phyloP scores from a whole-genome alignment of 1,139 yeast species.

The Blastobotrys buckinghamii region DNA sequence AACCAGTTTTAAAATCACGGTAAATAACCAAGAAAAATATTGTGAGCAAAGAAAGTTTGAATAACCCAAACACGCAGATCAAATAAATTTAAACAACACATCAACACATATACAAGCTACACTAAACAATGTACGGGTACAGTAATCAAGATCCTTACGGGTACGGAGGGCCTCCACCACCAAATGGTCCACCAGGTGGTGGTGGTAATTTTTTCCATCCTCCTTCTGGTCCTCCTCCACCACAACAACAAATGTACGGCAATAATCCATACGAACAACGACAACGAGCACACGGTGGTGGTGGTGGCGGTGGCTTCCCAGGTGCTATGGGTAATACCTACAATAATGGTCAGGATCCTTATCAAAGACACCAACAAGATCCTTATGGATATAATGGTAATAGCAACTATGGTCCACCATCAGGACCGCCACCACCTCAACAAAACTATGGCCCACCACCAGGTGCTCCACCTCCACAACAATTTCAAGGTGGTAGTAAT shows the following conservation, averaged over 20 bases:
- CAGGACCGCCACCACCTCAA: constrained; percentile 23
- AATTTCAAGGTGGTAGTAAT: constrained; percentile 8
- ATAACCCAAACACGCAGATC: no score
- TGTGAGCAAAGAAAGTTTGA: no score
- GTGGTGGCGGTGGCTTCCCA: constrained; percentile 23
- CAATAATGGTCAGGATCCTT: constrained; percentile 23
- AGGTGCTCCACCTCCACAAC: constrained; percentile 13
- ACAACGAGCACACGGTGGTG: neutral
- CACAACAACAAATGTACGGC: constrained; percentile 7
- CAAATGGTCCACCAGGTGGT: neutral
- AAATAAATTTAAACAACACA: no score
- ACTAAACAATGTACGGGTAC: constrained; percentile 1
- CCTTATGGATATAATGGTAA: constrained; percentile 7
- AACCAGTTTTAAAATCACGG: no score
- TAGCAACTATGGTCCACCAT: constrained; percentile 17
- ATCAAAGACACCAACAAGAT: constrained; percentile 9
- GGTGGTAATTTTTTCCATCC: neutral
- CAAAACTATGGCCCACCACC: constrained; percentile 22
- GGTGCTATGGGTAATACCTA: constrained; percentile 26
- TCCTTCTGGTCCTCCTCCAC: neutral
- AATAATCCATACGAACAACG: constrained; percentile 7
- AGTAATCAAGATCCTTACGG: constrained; percentile 4
- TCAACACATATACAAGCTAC: neutral
- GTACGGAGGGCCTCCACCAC: neutral
- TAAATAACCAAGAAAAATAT: no score